Conservation (phyloP, 1,139 yeast genomes). For the Yamadazyma blattariae region DNA sequence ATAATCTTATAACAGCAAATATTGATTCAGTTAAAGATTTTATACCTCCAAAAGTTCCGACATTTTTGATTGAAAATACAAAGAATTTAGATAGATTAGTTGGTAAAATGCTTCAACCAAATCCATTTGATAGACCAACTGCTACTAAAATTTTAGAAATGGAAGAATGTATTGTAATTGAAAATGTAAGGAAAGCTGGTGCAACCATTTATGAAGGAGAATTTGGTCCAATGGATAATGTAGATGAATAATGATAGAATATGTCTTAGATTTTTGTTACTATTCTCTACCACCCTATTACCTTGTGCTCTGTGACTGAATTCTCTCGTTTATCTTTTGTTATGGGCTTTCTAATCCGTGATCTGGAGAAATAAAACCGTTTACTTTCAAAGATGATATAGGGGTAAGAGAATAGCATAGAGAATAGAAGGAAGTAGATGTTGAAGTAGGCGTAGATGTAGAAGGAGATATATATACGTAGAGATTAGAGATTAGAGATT, state of each 20-base stretch:
- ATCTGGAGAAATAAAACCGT: too few species aligned
- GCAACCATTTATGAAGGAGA: slow-evolving; percentile 97
- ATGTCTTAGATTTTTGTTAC: too few species aligned
- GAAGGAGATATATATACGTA: too few species aligned
- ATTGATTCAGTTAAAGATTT: slow-evolving; percentile 19
- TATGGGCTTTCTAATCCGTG: too few species aligned
- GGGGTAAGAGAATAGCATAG: too few species aligned
- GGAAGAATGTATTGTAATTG: slow-evolving; percentile 77
- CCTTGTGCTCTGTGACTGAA: slow-evolving; percentile 1
- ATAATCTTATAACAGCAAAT: neutral
- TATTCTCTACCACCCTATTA: too few species aligned
- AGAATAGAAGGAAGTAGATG: too few species aligned
- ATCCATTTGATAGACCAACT: slow-evolving; percentile 78
- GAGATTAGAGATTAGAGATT: too few species aligned
- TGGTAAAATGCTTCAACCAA: slow-evolving; percentile 85
- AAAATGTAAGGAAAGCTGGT: slow-evolving; percentile 83
- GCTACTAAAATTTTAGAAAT: slow-evolving; percentile 66
- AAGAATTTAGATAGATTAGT: slow-evolving; percentile 77
- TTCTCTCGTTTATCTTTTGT: too few species aligned
- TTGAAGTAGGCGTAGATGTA: too few species aligned
- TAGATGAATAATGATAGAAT: neutral
- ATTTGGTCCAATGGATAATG: slow-evolving; percentile 63
- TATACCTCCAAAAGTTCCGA: slow-evolving; percentile 81
- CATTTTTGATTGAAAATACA: slow-evolving; percentile 71
- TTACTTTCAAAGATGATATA: too few species aligned